phyloP scores from a whole-genome alignment of 2,329 filamentous ascomycete genomes.

The Cryphonectria radicalis region DNA sequence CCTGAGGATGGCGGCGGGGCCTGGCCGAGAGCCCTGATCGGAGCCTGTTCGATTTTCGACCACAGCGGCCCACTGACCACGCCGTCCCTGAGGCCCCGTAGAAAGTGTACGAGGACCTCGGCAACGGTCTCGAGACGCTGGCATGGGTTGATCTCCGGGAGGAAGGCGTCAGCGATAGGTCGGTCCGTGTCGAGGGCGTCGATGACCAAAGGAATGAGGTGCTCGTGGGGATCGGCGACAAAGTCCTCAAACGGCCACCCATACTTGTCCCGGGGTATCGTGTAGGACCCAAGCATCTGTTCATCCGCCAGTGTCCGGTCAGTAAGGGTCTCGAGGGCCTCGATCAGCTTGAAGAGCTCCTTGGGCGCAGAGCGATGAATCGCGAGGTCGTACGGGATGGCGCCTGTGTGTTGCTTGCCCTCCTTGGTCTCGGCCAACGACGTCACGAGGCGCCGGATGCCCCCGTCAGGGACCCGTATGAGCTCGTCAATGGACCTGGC shows the following conservation, averaged over 20 bases:
- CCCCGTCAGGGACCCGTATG: conserved; percentile 81
- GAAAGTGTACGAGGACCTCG: conserved; percentile 74
- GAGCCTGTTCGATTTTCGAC: conserved; percentile 65
- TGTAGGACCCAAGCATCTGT: conserved; percentile 61
- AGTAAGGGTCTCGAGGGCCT: conserved; percentile 67
- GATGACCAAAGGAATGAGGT: conserved; percentile 42
- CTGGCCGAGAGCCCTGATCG: conserved; percentile 33
- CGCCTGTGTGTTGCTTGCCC: conserved; percentile 41
- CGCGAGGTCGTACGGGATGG: conserved; percentile 59
- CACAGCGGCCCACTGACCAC: conserved; percentile 74
- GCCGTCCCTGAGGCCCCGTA: conserved; percentile 76
- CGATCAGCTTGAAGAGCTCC: conserved; percentile 87
- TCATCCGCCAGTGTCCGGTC: conserved; percentile 64
- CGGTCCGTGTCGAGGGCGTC: conserved; percentile 76
- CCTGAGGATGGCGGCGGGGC: conserved; percentile 48
- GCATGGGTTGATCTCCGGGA: conserved; percentile 64
- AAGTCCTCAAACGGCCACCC: conserved; percentile 62
- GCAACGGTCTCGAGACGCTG: conserved; percentile 76
- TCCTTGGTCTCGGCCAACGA: conserved; percentile 38
- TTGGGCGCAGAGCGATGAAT: conserved; percentile 81
- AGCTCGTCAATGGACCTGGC: conserved; percentile 87
- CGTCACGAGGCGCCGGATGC: conserved; percentile 62
- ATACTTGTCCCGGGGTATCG: conserved; percentile 53
- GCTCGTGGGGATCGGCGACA: conserved; percentile 15
- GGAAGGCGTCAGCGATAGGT: conserved; percentile 64